A percentile compares a stretch with the other conserved stretches of the same genome.
phyloP scores from a whole-genome alignment of 371 early-diverging fungal genomes.

The Apophysomyces variabilis region DNA sequence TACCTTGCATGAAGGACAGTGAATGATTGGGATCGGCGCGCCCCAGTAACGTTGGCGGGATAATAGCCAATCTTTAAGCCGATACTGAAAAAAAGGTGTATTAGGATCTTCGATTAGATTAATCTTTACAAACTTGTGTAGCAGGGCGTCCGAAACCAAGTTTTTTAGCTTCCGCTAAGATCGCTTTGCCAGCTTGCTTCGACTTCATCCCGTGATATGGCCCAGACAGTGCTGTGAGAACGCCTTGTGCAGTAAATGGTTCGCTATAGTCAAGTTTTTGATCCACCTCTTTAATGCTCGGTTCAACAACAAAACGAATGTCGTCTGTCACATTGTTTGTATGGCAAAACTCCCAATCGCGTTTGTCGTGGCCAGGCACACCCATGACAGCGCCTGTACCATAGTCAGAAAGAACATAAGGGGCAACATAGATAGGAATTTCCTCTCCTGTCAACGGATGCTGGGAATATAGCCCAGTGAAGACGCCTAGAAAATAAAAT shows the following conservation, averaged over 20 bases:
- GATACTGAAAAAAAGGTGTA: slow-evolving; percentile 52
- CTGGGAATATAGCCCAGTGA: slow-evolving; percentile 69
- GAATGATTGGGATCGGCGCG: slow-evolving; percentile 97
- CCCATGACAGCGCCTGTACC: slow-evolving; percentile 91
- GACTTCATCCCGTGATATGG: slow-evolving; percentile 63
- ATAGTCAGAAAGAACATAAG: slow-evolving; percentile 81
- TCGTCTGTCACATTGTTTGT: slow-evolving; percentile 47
- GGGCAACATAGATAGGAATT: slow-evolving; percentile 80
- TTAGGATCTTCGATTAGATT: background rate
- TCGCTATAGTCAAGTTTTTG: slow-evolving; percentile 14
- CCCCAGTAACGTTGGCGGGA: slow-evolving; percentile 99
- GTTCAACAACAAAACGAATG: slow-evolving; percentile 55
- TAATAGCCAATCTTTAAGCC: slow-evolving; percentile 96
- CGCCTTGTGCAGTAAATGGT: slow-evolving; percentile 61
- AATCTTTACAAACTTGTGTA: slow-evolving; percentile 43
- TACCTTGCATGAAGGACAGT: slow-evolving; percentile 83
- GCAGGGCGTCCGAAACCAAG: slow-evolving; percentile 56
- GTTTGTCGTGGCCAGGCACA: slow-evolving; percentile 83
- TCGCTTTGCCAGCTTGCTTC: slow-evolving; percentile 62
- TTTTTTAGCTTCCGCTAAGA: slow-evolving; percentile 56
- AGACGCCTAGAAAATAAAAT: slow-evolving; percentile 41
- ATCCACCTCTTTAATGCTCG: slow-evolving; percentile 36
- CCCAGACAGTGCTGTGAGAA: slow-evolving; percentile 59
- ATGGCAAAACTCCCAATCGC: slow-evolving; percentile 75
- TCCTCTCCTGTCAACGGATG: slow-evolving; percentile 67